phyloP scores from a whole-genome alignment of 208 protist species.

The Acanthamoeba castellanii region DNA sequence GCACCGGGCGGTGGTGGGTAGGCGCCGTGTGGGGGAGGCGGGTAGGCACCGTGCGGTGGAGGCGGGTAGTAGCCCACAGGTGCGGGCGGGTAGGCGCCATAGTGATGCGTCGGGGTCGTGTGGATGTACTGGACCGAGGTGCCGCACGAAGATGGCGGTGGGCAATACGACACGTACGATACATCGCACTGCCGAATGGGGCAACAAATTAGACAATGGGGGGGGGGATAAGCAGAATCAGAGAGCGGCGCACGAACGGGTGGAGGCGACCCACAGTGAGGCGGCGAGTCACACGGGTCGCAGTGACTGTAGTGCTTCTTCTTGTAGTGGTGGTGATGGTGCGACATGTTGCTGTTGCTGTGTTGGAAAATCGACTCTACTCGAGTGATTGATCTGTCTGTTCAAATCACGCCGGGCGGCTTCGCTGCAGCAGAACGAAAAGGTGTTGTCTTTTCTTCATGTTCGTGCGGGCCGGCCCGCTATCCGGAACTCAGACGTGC shows the following conservation, averaged over 20 bases:
- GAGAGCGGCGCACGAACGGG: not conserved
- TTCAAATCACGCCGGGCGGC: too few species aligned
- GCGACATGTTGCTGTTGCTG: not conserved
- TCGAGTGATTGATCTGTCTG: not conserved
- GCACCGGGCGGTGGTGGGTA: not conserved
- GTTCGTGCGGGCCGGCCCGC: too few species aligned
- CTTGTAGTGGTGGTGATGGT: not conserved
- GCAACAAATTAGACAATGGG: not conserved
- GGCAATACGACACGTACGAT: not conserved
- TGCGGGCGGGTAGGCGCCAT: not conserved
- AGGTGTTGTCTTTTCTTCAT: too few species aligned
- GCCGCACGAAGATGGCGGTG: not conserved
- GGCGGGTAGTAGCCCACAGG: not conserved
- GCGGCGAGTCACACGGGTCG: conserved; percentile 13
- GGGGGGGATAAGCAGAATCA: not conserved
- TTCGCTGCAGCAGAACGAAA: not conserved
- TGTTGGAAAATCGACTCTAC: not conserved
- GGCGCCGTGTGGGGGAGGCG: not conserved
- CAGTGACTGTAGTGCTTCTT: not conserved
- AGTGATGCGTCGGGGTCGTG: not conserved
- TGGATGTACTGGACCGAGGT: not conserved
- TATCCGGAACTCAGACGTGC: too few species aligned
- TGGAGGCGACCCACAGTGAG: not conserved
- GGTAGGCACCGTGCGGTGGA: not conserved
- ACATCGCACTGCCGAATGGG: not conserved